These are phyloP conservation scores for Aspergillus candidus DNA, from an alignment of 2,329 filamentous ascomycete genomes.

Conservation along the genomic window DNA sequence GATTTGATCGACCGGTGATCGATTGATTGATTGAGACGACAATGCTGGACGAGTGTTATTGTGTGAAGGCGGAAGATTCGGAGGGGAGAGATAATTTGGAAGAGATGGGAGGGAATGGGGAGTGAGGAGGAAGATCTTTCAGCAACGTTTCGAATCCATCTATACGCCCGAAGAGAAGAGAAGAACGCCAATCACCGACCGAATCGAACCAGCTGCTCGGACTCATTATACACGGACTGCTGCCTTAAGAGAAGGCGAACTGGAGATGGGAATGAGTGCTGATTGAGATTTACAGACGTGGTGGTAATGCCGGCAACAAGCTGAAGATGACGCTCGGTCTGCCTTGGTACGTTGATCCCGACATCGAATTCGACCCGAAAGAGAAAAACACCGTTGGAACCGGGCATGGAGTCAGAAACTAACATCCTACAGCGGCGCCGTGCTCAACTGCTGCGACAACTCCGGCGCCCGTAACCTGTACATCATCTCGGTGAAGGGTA, in stretches of 20 bases:
- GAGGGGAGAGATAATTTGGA: neutral
- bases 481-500: slow-evolving; percentile 99
- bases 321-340: slow-evolving; percentile 99
- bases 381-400: neutral
- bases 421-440: slow-evolving; percentile 67
- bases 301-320: slow-evolving; percentile 98
- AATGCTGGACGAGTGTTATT: neutral
- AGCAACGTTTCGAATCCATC: too few species aligned
- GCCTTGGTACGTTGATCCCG: slow-evolving; percentile 73
- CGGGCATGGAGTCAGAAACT: slow-evolving; percentile 8
- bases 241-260: too few species aligned
- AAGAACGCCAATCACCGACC: too few species aligned
- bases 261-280: slow-evolving; percentile 14
- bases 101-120: neutral
- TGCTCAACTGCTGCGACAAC: slow-evolving; percentile 99
- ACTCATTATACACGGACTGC: too few species aligned
- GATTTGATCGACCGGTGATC: slow-evolving; percentile 1
- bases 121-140: too few species aligned
- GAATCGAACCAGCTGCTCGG: too few species aligned
- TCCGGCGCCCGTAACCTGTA: slow-evolving; percentile 97
- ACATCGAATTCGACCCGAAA: slow-evolving; percentile 10
- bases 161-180: too few species aligned
- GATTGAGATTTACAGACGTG: slow-evolving; percentile 44
- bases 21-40: slow-evolving; percentile 1
- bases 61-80: too few species aligned